Base-by-base conservation (phyloP, 148 eudicot species). In the Spergularia bocconei region DNA sequence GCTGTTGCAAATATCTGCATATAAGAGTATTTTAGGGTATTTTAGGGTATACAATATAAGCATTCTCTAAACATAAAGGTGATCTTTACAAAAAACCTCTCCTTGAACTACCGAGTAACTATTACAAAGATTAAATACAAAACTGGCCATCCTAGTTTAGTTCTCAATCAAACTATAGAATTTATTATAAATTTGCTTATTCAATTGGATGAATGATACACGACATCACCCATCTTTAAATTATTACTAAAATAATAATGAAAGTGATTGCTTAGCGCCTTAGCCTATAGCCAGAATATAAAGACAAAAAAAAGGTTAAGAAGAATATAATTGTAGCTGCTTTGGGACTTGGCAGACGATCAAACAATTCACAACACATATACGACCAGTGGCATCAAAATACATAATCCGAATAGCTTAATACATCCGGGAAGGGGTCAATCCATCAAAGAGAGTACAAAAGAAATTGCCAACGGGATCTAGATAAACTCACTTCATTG, bases 1-100 rank as follows among this genome's bases (percentile, higher is more conserved):
- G 97, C 77, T 88, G 85, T 76, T 90, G 91, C 83, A 95, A 90
- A 88, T 95, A 95, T 86, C 97, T 95, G 77, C 83, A 85, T 74
- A 75, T n/a, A n/a, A 57, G 7, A 77, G 75, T 63, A 14, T 16
- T 70, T 64, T 29, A 68, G 41, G 67, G 75, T 63, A 14, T 16
- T 70, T 64, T 29, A 68, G 41, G 67, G 50, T n/a, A 71, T 62
- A 15, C 21, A 71, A 23, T 15, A 44, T 41, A 48, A 44, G 17
- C 25, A 5, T 50, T 16, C 36, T 0, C 36, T 29, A 29, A 0
- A 29, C 2, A 29, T 29, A 29, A 29, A 4, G 36, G 36, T 68
- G 15, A n/a, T 20, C 47, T 57, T 52, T 50, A 47, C 50, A 68
- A 9, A 9, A 48, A 13, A 4, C 70, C 56, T 48, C 29, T 50